Evolutionary conservation across 202 grass and related monocot genomes (phyloP).

Genomic region (Miscanthus sacchariflorus): DNA sequence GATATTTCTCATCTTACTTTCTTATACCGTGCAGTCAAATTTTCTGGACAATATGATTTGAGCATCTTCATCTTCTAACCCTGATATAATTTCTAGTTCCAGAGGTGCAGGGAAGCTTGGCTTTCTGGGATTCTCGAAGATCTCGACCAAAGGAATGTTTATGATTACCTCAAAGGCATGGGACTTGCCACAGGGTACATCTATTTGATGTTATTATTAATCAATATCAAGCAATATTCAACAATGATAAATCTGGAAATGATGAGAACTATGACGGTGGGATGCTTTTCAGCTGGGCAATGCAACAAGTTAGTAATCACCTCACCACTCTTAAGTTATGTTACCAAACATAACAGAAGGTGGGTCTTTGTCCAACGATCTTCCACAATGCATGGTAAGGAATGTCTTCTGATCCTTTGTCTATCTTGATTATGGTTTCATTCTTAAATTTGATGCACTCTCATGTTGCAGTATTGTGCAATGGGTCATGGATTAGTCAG

Average conservation of each 20-base stretch:
- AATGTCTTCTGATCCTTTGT: too few species aligned
- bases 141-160: constrained; percentile 87
- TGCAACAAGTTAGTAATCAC: constrained; percentile 55
- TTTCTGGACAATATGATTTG: constrained; percentile 31
- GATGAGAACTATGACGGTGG: constrained; percentile 45
- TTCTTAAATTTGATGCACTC: constrained; percentile 19
- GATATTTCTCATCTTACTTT: constrained; percentile 11
- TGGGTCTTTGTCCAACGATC: background rate
- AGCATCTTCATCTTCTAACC: constrained; percentile 40
- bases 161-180: constrained; percentile 92
- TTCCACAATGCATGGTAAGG: too few species aligned
- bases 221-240: constrained; percentile 97
- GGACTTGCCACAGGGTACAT: constrained; percentile 77
- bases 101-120: constrained; percentile 96
- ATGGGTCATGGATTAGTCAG: constrained; percentile 96
- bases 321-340: constrained; percentile 70
- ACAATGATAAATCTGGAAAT: constrained; percentile 95
- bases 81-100: constrained; percentile 71
- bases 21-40: background rate
- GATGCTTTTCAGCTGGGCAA: too few species aligned
- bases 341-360: constrained; percentile 50
- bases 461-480: constrained; percentile 85
- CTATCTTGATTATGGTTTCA: background rate
- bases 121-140: constrained; percentile 92
- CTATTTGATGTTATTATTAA: constrained; percentile 99